phyloP scores from a whole-genome alignment of 768 basidiomycete genomes.

The Boletus sp. region DNA sequence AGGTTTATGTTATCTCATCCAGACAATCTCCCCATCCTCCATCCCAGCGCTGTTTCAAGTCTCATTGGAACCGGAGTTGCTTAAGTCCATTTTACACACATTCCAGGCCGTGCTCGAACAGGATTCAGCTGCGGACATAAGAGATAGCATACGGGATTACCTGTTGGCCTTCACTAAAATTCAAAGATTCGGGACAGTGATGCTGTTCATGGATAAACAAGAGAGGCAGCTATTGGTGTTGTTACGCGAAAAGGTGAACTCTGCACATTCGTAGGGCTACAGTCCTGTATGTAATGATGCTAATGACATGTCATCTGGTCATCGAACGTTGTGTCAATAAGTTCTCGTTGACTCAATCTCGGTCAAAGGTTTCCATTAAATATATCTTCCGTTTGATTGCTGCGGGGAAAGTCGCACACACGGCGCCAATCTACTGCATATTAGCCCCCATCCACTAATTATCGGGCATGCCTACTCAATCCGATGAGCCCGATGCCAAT shows the following conservation, averaged over 20 bases:
- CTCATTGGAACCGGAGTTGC: slow-evolving; percentile 63
- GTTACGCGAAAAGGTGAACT: slow-evolving; percentile 39
- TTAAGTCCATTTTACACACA: slow-evolving; percentile 54
- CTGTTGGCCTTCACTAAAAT: slow-evolving; percentile 52
- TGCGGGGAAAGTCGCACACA: too few species aligned
- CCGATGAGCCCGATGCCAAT: neutral
- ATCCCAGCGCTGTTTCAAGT: slow-evolving; percentile 65
- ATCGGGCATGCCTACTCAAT: slow-evolving; percentile 9
- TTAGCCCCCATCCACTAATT: too few species aligned
- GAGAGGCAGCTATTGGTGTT: slow-evolving; percentile 50
- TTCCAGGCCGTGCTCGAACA: slow-evolving; percentile 37
- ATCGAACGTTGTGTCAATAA: too few species aligned
- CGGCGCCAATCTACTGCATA: too few species aligned
- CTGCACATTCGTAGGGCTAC: slow-evolving; percentile 2
- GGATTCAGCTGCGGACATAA: slow-evolving; percentile 7
- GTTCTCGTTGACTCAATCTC: too few species aligned
- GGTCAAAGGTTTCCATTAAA: too few species aligned
- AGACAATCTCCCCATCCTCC: slow-evolving; percentile 54
- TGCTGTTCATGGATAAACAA: slow-evolving; percentile 54
- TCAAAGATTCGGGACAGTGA: slow-evolving; percentile 59
- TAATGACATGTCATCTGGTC: too few species aligned
- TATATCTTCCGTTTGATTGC: too few species aligned
- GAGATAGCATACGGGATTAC: slow-evolving; percentile 40
- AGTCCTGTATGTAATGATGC: too few species aligned
- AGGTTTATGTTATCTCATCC: neutral